phyloP scores from a whole-genome alignment of 108 stramenopile species.

The Discostella pseudostelligera region DNA sequence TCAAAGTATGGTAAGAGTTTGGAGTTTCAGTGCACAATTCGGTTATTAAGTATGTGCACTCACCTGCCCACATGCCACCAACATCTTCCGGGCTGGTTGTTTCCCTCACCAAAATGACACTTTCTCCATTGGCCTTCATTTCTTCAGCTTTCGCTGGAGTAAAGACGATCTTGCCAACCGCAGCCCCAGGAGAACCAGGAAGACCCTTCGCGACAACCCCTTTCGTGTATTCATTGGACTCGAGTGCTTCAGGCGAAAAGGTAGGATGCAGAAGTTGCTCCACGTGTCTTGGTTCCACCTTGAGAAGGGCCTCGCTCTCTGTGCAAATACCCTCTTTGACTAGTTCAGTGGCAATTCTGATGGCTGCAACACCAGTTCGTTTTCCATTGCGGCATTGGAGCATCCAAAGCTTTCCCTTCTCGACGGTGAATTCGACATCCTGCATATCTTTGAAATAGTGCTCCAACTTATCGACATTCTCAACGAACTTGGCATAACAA shows the following conservation, averaged over 20 bases:
- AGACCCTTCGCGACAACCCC: constrained; percentile 79
- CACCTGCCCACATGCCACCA: constrained; percentile 81
- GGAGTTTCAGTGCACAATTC: neutral
- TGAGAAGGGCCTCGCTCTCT: constrained; percentile 71
- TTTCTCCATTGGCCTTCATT: constrained; percentile 52
- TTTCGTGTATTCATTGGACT: constrained; percentile 56
- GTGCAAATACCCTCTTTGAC: constrained; percentile 76
- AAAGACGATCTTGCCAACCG: constrained; percentile 82
- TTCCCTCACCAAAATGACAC: constrained; percentile 80
- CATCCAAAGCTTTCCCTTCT: constrained; percentile 90
- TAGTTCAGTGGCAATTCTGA: constrained; percentile 80
- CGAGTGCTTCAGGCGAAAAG: constrained; percentile 54
- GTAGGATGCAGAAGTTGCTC: constrained; percentile 85
- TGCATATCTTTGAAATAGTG: constrained; percentile 87
- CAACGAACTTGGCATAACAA: constrained; percentile 75
- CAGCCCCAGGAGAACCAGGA: constrained; percentile 84
- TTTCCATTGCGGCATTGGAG: constrained; percentile 85
- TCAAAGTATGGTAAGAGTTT: neutral
- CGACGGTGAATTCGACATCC: constrained; percentile 91
- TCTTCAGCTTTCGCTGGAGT: constrained; percentile 75
- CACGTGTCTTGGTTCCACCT: constrained; percentile 79
- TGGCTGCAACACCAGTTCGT: constrained; percentile 80
- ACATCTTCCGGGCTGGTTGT: constrained; percentile 72
- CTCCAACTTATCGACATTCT: constrained; percentile 76
- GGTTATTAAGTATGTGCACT: neutral